Percentiles rank a stretch among this genome's conserved stretches.
These are phyloP conservation scores for Carallia pectinifolia DNA, from an alignment of 345 rosid species.

Conservation along the genomic window DNA sequence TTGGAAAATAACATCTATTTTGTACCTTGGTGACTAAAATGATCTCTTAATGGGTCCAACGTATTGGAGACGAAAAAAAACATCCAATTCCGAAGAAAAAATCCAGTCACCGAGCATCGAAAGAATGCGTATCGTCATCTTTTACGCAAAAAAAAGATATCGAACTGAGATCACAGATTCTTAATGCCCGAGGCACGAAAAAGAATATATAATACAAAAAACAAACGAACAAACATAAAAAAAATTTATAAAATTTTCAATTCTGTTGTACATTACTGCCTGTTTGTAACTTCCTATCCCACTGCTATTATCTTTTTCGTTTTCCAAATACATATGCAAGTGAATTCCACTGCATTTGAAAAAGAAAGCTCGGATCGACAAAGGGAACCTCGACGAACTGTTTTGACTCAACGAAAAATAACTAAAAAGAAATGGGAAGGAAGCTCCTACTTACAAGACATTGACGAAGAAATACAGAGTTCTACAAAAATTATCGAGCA, in stretches of 20 bases:
- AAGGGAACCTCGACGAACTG: background rate
- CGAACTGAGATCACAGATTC: background rate
- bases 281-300: background rate
- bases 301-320: background rate
- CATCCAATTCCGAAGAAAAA: background rate
- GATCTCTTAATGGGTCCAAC: background rate
- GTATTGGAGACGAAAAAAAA: background rate
- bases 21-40: too few species aligned
- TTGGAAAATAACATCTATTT: too few species aligned
- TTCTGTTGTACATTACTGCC: constrained; percentile 6
- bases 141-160: too few species aligned
- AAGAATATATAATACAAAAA: background rate
- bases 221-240: background rate
- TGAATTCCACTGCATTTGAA: background rate
- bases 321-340: constrained; percentile 1
- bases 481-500: constrained; percentile 16
- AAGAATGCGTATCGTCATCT: background rate
- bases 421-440: background rate
- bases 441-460: constrained; percentile 4
- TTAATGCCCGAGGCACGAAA: background rate
- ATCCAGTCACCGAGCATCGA: background rate
- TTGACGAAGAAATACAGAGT: constrained; percentile 1
- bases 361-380: background rate
- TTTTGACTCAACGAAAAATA: background rate
- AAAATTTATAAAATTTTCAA: background rate